Base-by-base conservation (phyloP, 2,329 filamentous ascomycete genomes). In the Talaromyces rugulosus region DNA sequence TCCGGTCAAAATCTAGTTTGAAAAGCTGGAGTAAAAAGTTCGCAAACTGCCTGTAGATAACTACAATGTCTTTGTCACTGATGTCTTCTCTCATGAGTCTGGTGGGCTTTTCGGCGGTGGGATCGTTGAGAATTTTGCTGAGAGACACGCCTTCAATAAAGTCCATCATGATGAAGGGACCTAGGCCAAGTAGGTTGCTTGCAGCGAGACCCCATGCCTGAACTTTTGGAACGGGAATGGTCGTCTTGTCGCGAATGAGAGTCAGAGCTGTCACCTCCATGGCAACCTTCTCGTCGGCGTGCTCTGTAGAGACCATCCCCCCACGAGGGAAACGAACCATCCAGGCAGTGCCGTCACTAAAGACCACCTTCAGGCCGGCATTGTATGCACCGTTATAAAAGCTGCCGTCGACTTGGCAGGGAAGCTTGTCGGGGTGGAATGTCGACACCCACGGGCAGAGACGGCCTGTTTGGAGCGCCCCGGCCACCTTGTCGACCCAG, bases 351-450 rank as follows among this genome's bases (percentile, higher is more conserved):
- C 57, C 59, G 36, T 74, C 67, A 33, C 55, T 62, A 58, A 75
- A 76, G 11, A 72, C 67, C 65, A 76, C 69, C 60, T 74, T 75
- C 31, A 72, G 50, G 7, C 72, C 67, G 2, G 68, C 68, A 65
- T 74, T 76, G 52, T 71, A 76, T 63, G 70, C 61, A 27, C 72
- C 71, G 65, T 73, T 56, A 63, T 71, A 64, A 66, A 75, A 72
- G 50, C 65, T 67, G 50, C 72, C 64, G 6, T 74, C 70, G 30
- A 73, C 67, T 61, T 68, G 61, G 65, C 73, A 75, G 51, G 67
- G 67, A 68, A 73, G 70, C 52, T 69, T 69, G 30, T 71, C 18
- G 33, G 70, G 68, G 69, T 76, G 69, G 59, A 75, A 74, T 58
- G 69, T 71, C 36, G 72, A 76, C 40, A 74, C 70, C 73, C 72